Conservation (phyloP, 1,284 basidiomycete species). For the Microbotryum silenes-acaulis region DNA sequence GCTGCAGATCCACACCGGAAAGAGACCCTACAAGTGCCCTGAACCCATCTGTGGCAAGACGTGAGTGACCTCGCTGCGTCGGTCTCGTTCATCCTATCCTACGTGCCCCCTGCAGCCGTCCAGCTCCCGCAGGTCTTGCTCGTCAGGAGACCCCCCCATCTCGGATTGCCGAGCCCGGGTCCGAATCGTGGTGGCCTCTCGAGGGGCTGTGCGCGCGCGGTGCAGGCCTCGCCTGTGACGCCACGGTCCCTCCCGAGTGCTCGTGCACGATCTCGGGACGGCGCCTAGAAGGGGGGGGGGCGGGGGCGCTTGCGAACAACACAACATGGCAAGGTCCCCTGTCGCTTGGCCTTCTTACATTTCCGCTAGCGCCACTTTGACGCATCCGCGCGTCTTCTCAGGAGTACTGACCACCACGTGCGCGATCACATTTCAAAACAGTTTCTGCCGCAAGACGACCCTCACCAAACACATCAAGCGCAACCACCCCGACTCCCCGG, state of each 20-base stretch:
- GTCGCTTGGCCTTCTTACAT: slow-evolving; percentile 1
- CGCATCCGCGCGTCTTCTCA: background rate
- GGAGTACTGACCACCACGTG: too few relatives aligned
- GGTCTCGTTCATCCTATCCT: too few relatives aligned
- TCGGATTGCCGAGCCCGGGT: too few relatives aligned
- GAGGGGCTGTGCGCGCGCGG: too few relatives aligned
- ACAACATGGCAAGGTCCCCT: background rate
- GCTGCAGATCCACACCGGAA: slow-evolving; percentile 35
- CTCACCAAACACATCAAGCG: slow-evolving; percentile 43
- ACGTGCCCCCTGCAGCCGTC: too few relatives aligned
- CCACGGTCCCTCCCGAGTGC: too few relatives aligned
- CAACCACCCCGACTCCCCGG: slow-evolving; percentile 33
- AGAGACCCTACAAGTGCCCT: slow-evolving; percentile 41
- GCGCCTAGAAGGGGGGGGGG: too few relatives aligned
- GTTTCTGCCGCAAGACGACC: slow-evolving; percentile 44
- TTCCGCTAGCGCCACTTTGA: background rate
- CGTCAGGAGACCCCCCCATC: too few relatives aligned
- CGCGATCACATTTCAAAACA: slow-evolving; percentile 18
- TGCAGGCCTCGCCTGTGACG: too few relatives aligned
- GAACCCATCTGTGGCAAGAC: slow-evolving; percentile 29
- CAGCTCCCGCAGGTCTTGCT: too few relatives aligned
- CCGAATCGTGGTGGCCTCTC: too few relatives aligned
- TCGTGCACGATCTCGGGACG: too few relatives aligned
- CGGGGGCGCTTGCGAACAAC: background rate
- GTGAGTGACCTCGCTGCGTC: slow-evolving; percentile 23